phyloP scores from a whole-genome alignment of 1,284 basidiomycete genomes.

The Puccinia polysora region DNA sequence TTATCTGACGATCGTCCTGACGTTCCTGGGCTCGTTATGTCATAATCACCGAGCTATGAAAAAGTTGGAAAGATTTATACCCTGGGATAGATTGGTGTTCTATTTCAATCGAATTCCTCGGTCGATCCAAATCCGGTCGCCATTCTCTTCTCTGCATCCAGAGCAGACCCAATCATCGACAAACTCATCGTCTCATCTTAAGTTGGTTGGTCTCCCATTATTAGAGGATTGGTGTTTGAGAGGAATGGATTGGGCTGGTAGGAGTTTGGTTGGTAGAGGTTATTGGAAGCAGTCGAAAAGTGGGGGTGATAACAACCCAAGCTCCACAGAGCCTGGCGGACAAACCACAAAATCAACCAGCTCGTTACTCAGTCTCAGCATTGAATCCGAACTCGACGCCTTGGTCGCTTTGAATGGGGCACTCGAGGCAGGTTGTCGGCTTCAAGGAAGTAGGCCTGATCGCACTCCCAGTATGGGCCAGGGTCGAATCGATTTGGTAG shows the following conservation, averaged over 20 bases:
- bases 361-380: neutral
- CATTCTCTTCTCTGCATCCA: constrained; percentile 57
- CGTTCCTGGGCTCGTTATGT: constrained; percentile 74
- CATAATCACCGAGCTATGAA: constrained; percentile 63
- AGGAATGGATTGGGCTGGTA: constrained; percentile 89
- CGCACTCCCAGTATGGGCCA: neutral
- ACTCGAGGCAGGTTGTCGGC: neutral
- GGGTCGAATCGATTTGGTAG: constrained; percentile 13
- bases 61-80: constrained; percentile 69
- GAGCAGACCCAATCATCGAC: constrained; percentile 58
- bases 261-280: constrained; percentile 79
- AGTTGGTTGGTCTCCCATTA: constrained; percentile 62
- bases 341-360: neutral
- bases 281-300: constrained; percentile 63
- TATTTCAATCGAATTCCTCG: constrained; percentile 31
- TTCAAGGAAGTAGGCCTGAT: neutral
- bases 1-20: constrained; percentile 78
- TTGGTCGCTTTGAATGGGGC: constrained; percentile 15
- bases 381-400: constrained; percentile 37
- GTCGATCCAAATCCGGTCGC: constrained; percentile 57
- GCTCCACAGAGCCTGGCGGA: neutral
- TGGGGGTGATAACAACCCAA: neutral
- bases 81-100: constrained; percentile 69
- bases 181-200: constrained; percentile 57
- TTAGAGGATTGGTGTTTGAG: constrained; percentile 93